Conservation (phyloP, 805 yeast species). For the Ascoidea rubescens region DNA sequence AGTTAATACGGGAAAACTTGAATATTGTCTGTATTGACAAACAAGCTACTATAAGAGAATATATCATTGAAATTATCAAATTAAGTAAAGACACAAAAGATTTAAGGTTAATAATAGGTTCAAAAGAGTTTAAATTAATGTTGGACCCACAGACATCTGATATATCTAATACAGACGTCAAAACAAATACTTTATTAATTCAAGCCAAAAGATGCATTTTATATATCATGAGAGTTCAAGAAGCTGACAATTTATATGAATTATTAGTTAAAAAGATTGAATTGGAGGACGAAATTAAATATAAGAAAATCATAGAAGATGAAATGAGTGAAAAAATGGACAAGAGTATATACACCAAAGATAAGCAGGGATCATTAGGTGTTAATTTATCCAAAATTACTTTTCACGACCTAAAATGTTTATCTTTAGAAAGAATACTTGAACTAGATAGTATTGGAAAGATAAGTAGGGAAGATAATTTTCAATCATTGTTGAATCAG, state of each 20-base stretch:
- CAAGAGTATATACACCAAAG: conserved; percentile 25
- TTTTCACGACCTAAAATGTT: conserved; percentile 66
- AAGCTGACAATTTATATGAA: conserved; percentile 50
- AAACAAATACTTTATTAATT: conserved; percentile 42
- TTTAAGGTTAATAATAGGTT: conserved; percentile 3
- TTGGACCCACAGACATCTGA: conserved; percentile 5
- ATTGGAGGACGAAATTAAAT: conserved; percentile 55
- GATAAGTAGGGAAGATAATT: conserved; percentile 53
- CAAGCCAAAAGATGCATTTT: conserved; percentile 73
- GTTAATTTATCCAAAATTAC: conserved; percentile 28
- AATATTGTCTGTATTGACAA: conserved; percentile 10
- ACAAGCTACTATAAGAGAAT: neutral
- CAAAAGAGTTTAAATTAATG: conserved; percentile 32
- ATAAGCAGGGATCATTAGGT: conserved; percentile 32
- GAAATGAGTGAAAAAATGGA: conserved; percentile 27
- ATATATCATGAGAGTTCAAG: conserved; percentile 73
- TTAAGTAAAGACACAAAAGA: conserved; percentile 1
- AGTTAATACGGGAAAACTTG: conserved; percentile 20
- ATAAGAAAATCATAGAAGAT: conserved; percentile 35
- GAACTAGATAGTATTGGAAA: conserved; percentile 59
- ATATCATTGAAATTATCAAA: neutral
- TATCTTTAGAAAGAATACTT: conserved; percentile 59
- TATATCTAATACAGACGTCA: conserved; percentile 33
- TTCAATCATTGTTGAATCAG: conserved; percentile 68
- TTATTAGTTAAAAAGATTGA: conserved; percentile 52